phyloP scores from a whole-genome alignment of 495 filamentous ascomycete species.

The Geoglossum glabrum region DNA sequence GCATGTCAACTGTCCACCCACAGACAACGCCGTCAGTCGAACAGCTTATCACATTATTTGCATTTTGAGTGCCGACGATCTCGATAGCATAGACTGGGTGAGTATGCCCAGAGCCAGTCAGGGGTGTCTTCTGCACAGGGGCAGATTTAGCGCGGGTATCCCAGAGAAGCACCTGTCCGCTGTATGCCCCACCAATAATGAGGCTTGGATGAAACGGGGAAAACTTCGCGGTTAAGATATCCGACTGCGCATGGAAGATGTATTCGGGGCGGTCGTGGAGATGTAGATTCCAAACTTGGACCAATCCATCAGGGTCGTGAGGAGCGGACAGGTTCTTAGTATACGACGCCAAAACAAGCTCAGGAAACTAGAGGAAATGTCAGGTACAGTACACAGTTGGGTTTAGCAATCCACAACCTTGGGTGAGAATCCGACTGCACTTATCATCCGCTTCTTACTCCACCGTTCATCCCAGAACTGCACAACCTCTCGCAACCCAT shows the following conservation, averaged over 20 bases:
- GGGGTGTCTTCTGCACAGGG: conserved; percentile 85
- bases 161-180: conserved; percentile 94
- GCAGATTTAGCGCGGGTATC: conserved; percentile 75
- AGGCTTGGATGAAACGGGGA: conserved; percentile 93
- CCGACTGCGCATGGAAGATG: conserved; percentile 87
- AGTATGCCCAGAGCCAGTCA: conserved; percentile 82
- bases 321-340: conserved; percentile 92
- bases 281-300: conserved; percentile 95
- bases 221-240: conserved; percentile 88
- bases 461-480: conserved; percentile 91
- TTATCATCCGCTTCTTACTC: conserved; percentile 95
- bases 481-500: conserved; percentile 61
- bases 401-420: conserved; percentile 33
- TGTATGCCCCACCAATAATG: conserved; percentile 87
- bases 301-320: conserved; percentile 82
- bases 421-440: conserved; percentile 75
- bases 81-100: conserved; percentile 92
- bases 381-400: not conserved
- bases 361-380: conserved; percentile 40
- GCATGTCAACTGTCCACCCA: conserved; percentile 93
- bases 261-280: conserved; percentile 86
- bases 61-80: conserved; percentile 93
- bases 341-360: conserved; percentile 82
- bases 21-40: conserved; percentile 95
- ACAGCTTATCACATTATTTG: conserved; percentile 89